Evolutionary conservation across 2,329 filamentous ascomycete genomes (phyloP), one percentile per base, ranked within the genome.

Genomic region (Tolypocladium sp.): DNA sequence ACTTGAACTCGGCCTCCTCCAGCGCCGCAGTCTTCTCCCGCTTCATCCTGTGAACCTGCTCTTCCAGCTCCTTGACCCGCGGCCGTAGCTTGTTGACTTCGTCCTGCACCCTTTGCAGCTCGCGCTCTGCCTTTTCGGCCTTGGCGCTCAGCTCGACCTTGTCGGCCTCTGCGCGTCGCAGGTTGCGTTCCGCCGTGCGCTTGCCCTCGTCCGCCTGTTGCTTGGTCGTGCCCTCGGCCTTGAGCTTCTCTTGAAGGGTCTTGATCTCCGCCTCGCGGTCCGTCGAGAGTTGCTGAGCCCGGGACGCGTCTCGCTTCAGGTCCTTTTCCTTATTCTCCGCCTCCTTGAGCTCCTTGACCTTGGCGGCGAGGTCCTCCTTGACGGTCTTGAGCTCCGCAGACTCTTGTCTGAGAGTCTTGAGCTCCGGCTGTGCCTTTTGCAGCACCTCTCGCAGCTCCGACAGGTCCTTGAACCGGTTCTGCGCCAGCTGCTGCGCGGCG

Each of bases 391-490:
- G 79, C 46, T 87, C 82, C 0, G 84, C 82, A 37, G 90, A 87
- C 66, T 97, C 92, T 55, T 87, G 85, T 9, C 91, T 85, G 25
- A 97, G 79, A 52, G 78, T 87, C 70, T 88, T 89, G 30, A 97
- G 77, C 73, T 99, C 93, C 0, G 91, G 89, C 68, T 97, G 92
- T 0, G 89, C 83, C 70, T 94, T 95, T 64, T 92, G 87, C 37
- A 97, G 74, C 2, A 92, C 79, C 62, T 93, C 89, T 25, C 88
- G 83, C 53, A 96, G 77, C 35, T 96, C 90, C 0, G 87, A 87
- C 2, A 97, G 77, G 61, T 97, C 92, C 71, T 92, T 96, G 77
- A 92, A 97, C 37, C 94, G 83, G 20, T 84, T 88, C 61, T 95
- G 88, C 0, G 94, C 91, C 15, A 97, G 82, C 72, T 95, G 86